A percentile compares a stretch with the other conserved stretches of the same genome.
Evolutionary conservation across 2,329 filamentous ascomycete species (phyloP).

Genomic region (Bipolaris oryzae): DNA sequence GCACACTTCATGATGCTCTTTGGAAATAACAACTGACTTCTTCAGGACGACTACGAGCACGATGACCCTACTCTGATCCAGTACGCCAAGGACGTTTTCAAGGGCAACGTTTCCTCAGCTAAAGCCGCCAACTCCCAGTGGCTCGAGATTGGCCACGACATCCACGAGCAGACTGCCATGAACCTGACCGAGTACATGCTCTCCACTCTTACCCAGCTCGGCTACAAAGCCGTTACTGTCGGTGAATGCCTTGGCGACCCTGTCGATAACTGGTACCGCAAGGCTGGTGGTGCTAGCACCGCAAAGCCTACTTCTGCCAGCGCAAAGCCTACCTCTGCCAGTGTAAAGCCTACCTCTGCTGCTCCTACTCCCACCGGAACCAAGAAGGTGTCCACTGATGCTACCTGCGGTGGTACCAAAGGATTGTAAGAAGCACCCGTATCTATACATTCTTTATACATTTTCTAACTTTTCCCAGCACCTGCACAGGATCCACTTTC

Average conservation of each 20-base stretch:
- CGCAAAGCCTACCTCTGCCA: no score
- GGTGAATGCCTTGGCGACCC: constrained; percentile 57
- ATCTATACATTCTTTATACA: neutral
- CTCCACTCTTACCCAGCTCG: constrained; percentile 43
- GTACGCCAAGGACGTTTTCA: constrained; percentile 62
- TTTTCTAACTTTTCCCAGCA: constrained; percentile 29
- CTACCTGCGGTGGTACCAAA: constrained; percentile 50
- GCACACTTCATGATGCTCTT: neutral
- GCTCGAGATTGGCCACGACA: constrained; percentile 61
- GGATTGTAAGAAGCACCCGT: constrained; percentile 29
- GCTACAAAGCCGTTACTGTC: constrained; percentile 54
- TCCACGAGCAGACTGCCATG: constrained; percentile 54
- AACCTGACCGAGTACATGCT: constrained; percentile 55
- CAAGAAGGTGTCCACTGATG: constrained; percentile 48
- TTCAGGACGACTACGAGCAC: constrained; percentile 63
- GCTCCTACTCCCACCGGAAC: constrained; percentile 25
- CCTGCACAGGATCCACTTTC: constrained; percentile 51
- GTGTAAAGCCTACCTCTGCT: constrained; percentile 9
- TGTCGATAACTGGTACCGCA: constrained; percentile 57
- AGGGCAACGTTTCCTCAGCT: constrained; percentile 50
- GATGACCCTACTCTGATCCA: constrained; percentile 55
- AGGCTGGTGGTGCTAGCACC: constrained; percentile 44
- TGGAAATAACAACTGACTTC: neutral
- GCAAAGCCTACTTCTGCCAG: constrained; percentile 1
- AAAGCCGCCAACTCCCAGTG: constrained; percentile 22